Evolutionary conservation across 371 early-diverging fungal species (phyloP).

Genomic region (Funneliformis caledonium): DNA sequence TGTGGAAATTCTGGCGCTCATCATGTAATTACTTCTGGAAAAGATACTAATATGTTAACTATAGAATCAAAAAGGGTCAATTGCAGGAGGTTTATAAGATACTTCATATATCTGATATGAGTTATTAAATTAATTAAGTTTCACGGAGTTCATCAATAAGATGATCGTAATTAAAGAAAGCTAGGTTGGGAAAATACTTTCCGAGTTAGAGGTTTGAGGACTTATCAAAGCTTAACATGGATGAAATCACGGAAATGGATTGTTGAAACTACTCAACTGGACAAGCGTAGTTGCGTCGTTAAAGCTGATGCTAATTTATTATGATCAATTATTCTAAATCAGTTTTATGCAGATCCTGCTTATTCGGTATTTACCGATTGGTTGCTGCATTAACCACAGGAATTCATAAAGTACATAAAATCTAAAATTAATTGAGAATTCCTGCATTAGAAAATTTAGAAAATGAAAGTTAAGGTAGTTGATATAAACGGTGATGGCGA

Average conservation of each 20-base stretch:
- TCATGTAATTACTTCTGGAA: conserved; percentile 81
- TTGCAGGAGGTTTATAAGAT: conserved; percentile 82
- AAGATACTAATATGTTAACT: conserved; percentile 87
- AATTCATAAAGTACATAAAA: too few species aligned
- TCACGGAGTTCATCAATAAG: conserved; percentile 96
- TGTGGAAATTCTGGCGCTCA: conserved; percentile 89
- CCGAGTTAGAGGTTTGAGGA: conserved; percentile 93
- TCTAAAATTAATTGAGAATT: too few species aligned
- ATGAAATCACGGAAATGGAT: conserved; percentile 81
- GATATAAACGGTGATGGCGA: too few species aligned
- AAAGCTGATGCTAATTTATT: too few species aligned
- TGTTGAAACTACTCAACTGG: conserved; percentile 91
- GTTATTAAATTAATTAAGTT: conserved; percentile 89
- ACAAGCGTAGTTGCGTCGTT: conserved; percentile 61
- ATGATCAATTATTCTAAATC: too few species aligned
- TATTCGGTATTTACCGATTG: too few species aligned
- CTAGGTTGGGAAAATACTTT: conserved; percentile 89
- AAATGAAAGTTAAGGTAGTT: too few species aligned
- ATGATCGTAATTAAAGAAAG: conserved; percentile 89
- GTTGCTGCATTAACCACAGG: too few species aligned
- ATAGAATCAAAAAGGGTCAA: conserved; percentile 90
- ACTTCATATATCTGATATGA: conserved; percentile 85
- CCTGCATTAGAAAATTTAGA: too few species aligned
- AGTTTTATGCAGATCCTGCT: too few species aligned
- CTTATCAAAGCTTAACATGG: conserved; percentile 86